These are phyloP conservation scores for Naganishia vaughanmartiniae DNA, from an alignment of 768 basidiomycete genomes.

Conservation along the genomic window DNA sequence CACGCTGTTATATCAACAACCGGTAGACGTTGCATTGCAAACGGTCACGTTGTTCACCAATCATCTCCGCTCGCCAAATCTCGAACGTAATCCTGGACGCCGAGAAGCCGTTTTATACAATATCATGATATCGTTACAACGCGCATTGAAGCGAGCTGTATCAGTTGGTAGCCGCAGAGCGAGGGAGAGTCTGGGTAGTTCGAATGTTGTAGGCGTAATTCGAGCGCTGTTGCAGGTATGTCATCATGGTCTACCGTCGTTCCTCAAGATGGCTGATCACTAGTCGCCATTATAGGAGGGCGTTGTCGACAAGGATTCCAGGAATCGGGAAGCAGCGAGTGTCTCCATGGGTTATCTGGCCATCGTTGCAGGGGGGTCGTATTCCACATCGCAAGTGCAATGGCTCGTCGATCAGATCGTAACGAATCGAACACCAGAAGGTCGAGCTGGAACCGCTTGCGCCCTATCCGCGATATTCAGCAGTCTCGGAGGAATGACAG, in stretches of 20 bases:
- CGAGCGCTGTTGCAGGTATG: slow-evolving; percentile 20
- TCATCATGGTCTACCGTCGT: slow-evolving; percentile 48
- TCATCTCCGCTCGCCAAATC: slow-evolving; percentile 65
- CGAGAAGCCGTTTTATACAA: slow-evolving; percentile 82
- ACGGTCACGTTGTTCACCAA: slow-evolving; percentile 50
- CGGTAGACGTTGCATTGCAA: slow-evolving; percentile 55
- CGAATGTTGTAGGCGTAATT: slow-evolving; percentile 37
- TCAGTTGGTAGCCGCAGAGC: slow-evolving; percentile 37
- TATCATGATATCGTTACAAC: slow-evolving; percentile 68
- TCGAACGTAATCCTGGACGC: slow-evolving; percentile 82
- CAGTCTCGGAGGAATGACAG: slow-evolving; percentile 89
- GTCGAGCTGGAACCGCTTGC: slow-evolving; percentile 86
- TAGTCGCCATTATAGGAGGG: slow-evolving; percentile 60
- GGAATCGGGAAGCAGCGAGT: slow-evolving; percentile 73
- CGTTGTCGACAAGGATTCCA: slow-evolving; percentile 73
- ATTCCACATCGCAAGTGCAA: slow-evolving; percentile 82
- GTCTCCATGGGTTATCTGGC: slow-evolving; percentile 86
- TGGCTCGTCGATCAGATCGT: slow-evolving; percentile 89
- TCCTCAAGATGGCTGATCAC: slow-evolving; percentile 24
- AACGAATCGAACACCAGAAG: slow-evolving; percentile 85
- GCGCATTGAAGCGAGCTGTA: slow-evolving; percentile 58
- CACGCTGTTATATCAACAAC: slow-evolving; percentile 73
- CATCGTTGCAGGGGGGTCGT: slow-evolving; percentile 74
- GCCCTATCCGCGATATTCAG: slow-evolving; percentile 89
- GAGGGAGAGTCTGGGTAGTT: slow-evolving; percentile 41